Evolutionary conservation across 2,329 filamentous ascomycete genomes (phyloP).

Genomic region (Grosmannia clavigera): DNA sequence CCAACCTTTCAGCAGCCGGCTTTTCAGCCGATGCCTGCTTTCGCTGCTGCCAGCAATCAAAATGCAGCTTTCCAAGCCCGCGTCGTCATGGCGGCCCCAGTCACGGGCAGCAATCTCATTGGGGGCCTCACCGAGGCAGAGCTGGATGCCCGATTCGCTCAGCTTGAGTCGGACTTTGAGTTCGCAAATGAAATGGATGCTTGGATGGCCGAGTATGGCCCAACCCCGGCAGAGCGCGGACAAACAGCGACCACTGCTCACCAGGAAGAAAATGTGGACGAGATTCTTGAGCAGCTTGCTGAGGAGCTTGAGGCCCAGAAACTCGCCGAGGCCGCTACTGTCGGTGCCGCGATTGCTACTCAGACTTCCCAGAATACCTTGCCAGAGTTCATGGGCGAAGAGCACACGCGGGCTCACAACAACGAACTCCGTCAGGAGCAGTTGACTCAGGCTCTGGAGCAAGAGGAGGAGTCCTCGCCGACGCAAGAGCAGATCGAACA

Average conservation of each 20-base stretch:
- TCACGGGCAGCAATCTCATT: neutral
- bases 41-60: neutral
- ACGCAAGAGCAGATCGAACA: constrained; percentile 16
- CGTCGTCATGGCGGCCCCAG: neutral
- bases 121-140: constrained; percentile 8
- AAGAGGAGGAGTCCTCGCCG: neutral
- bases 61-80: neutral
- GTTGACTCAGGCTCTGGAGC: neutral
- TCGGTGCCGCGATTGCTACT: neutral
- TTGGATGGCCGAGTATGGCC: constrained; percentile 22
- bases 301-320: constrained; percentile 8
- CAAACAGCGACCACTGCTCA: constrained; percentile 1
- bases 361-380: neutral
- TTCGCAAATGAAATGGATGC: constrained; percentile 17
- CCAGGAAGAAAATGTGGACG: constrained; percentile 12
- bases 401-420: neutral
- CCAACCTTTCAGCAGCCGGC: neutral
- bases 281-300: constrained; percentile 15
- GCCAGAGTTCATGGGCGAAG: neutral
- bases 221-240: constrained; percentile 8
- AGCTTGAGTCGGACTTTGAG: constrained; percentile 9
- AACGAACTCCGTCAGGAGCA: neutral
- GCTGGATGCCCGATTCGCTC: constrained; percentile 12
- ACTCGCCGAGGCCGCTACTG: neutral
- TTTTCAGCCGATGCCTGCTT: neutral